Conservation (phyloP, 495 filamentous ascomycete genomes). For the Neurospora africana region DNA sequence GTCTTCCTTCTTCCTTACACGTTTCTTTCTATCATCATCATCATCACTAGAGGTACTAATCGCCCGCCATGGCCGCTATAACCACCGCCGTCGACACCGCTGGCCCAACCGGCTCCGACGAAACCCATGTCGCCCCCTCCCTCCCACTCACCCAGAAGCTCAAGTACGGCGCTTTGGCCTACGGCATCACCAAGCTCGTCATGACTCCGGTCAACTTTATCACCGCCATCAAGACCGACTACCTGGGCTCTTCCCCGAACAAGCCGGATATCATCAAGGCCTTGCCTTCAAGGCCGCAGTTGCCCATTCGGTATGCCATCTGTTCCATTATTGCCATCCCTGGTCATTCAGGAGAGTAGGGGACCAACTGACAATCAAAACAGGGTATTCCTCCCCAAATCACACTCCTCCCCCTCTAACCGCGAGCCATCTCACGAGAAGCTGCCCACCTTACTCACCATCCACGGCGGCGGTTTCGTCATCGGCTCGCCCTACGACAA, state of each 20-base stretch:
- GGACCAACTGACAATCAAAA: not conserved
- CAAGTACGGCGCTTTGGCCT: not conserved
- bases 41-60: not conserved
- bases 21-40: not conserved
- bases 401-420: conserved; percentile 7
- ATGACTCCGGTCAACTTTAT: not conserved
- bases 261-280: conserved; percentile 13
- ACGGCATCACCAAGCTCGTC: not conserved
- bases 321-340: too few relatives aligned
- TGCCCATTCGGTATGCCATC: conserved; percentile 9
- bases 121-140: not conserved
- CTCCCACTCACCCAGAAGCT: not conserved
- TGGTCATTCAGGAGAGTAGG: not conserved
- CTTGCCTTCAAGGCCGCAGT: conserved; percentile 7
- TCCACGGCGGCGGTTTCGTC: conserved; percentile 34
- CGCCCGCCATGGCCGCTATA: conserved; percentile 13
- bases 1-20: not conserved
- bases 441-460: conserved; percentile 26
- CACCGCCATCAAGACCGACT: conserved; percentile 28
- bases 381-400: conserved; percentile 27
- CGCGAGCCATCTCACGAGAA: not conserved
- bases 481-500: conserved; percentile 23
- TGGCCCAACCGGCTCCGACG: not conserved
- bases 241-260: not conserved
- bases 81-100: not conserved